These are phyloP conservation scores for Stenocarpella maydis DNA, from an alignment of 2,329 filamentous ascomycete species.

Conservation along the genomic window DNA sequence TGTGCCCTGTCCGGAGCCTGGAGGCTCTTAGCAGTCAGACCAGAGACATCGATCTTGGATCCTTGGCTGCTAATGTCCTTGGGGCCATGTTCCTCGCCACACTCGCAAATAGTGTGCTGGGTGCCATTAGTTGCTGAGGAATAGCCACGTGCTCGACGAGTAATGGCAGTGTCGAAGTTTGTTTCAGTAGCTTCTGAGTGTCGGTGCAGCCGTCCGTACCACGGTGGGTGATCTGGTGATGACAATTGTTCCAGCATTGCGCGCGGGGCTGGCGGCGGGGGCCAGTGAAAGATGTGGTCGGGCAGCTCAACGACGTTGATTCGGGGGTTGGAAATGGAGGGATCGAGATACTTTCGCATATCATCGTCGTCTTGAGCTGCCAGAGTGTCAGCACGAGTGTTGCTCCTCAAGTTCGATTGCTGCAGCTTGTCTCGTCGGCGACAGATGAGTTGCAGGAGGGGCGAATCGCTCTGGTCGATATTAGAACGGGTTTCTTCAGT, in stretches of 20 bases:
- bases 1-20: neutral
- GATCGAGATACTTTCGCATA: neutral
- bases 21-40: neutral
- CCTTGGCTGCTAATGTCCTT: neutral
- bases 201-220: neutral
- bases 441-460: neutral
- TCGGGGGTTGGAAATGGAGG: conserved; percentile 11
- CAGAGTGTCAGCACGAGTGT: neutral
- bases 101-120: neutral
- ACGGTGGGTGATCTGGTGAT: neutral
- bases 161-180: conserved; percentile 1
- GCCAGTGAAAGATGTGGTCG: neutral
- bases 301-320: conserved; percentile 13
- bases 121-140: conserved; percentile 12
- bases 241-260: conserved; percentile 20
- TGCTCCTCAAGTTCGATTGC: neutral
- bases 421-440: neutral
- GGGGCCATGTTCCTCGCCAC: neutral
- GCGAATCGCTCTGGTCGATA: neutral
- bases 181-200: conserved; percentile 11
- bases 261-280: conserved; percentile 21
- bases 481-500: neutral
- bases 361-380: neutral
- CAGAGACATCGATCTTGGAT: neutral
- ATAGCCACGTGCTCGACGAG: neutral